Base-by-base conservation (phyloP, 495 filamentous ascomycete species). In the Neurospora intermedia region DNA sequence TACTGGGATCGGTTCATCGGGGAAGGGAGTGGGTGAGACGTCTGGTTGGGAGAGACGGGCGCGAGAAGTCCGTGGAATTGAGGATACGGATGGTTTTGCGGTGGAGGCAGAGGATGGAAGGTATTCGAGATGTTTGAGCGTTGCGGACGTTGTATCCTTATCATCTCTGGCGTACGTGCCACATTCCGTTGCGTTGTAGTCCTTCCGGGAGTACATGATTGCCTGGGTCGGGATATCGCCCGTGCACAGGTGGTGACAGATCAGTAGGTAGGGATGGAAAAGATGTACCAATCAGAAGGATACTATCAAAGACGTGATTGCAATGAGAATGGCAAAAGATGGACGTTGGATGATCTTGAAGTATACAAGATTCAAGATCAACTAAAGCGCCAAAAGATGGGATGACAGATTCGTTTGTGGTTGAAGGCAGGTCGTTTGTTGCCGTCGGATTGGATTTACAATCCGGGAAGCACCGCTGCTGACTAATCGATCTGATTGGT, bases 21-120 rank as follows among this genome's bases (percentile, higher is more conserved):
- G 78, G 71, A 81, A 78, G 1, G 77, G 75, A 1, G 41, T 73
- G 2, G 79, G 79, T 2, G 69, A 40, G n/a, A 72, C 78, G 72
- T 82, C 78, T 70, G 78, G 72, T 69, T 80, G 78, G 74, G 73
- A 66, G 54, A 82, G 79, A 5, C 80, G 79, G 2, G 69, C 70
- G 59, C 69, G 23, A 0, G 78, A 71, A 10, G 78, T 82, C 23
- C 40, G 73, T 0, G 74, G 80, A 35, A 79, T 75, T 2, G 15
- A 66, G 31, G 23, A 31, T 20, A 0, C 15, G 27, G 54, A 18
- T 35, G 16, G 27, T 15, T 27, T 3, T 3, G 54, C 15, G 15
- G 54, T 35, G 0, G 54, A 31, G 27, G 27, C 7, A 16, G 54
- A 66, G 15, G 54, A 27, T 31, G 54, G 54, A 18, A 66, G 54